phyloP scores from a whole-genome alignment of 306 rosid genomes.

The Phaseolus lunatus region DNA sequence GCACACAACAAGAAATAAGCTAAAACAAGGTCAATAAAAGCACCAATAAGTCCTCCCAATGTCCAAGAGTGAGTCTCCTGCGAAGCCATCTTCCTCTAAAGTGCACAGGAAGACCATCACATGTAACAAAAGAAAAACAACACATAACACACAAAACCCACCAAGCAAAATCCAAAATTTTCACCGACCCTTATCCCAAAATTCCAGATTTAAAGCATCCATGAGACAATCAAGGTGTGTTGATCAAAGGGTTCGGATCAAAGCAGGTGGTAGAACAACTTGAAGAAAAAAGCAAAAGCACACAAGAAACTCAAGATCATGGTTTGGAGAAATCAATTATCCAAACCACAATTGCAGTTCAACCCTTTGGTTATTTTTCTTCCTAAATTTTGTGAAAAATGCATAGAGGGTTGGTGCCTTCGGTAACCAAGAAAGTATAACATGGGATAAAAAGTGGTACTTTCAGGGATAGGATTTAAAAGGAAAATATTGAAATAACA shows the following conservation, averaged over 20 bases:
- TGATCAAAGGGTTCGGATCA: conserved; percentile 39
- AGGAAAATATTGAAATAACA: not conserved
- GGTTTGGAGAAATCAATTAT: conserved; percentile 25
- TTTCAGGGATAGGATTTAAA: not conserved
- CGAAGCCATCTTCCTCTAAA: conserved; percentile 55
- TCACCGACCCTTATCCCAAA: conserved; percentile 34
- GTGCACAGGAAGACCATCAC: conserved; percentile 49
- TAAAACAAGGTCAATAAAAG: conserved; percentile 68
- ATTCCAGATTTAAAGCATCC: conserved; percentile 1
- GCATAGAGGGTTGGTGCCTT: not conserved
- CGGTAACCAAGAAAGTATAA: not conserved
- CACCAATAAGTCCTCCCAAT: conserved; percentile 64
- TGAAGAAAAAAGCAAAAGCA: conserved; percentile 40
- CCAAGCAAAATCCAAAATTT: conserved; percentile 37
- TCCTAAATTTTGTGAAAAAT: not conserved
- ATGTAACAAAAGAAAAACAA: conserved; percentile 15
- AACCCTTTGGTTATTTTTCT: not conserved
- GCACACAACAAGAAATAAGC: conserved; percentile 76
- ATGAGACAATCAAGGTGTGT: not conserved
- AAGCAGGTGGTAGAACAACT: conserved; percentile 41
- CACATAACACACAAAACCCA: conserved; percentile 37
- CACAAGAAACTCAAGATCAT: conserved; percentile 41
- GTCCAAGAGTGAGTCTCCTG: conserved; percentile 77
- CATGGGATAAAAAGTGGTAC: not conserved
- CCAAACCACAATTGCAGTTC: conserved; percentile 4